Base-by-base conservation (phyloP, 331 rosid genomes). In the Dryas integrifolia region DNA sequence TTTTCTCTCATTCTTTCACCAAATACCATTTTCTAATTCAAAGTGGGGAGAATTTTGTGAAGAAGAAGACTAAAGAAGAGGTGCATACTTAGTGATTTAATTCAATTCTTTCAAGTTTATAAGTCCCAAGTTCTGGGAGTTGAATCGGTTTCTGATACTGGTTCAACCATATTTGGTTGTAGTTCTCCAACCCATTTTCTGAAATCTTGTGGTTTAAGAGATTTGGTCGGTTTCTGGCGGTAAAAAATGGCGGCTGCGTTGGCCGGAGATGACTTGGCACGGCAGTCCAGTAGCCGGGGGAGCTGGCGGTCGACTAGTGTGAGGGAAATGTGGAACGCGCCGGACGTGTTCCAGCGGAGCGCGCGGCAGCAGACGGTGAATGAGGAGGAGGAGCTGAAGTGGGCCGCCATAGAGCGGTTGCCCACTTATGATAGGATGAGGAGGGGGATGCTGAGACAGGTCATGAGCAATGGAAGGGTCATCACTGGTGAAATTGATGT, bases 351-450 rank as follows among this genome's bases (percentile, higher is more conserved):
- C 9, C 53, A 69, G 62, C 5, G 69, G 24, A 63, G 59, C 8
- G 61, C 53, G 18, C 16, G 68, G 70, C 77, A 73, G 72, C 56
- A 49, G 63, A 8, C 35, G 43, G 26, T 26, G 9, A 80, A 43
- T 12, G 85, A 77, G 43, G 85, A 82, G 73, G 82, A 72, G 65
- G 71, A 75, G 72, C 75, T 82, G n/a, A 75, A 67, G 74, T 82
- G 82, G 86, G 86, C 77, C 0, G 83, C 86, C 16, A 74, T 82
- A 4, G 77, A 82, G 80, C 47, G 86, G 75, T 76, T 82, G 13
- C 86, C 86, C 21, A 82, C 86, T 13, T 82, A 74, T 51, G 86
- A 82, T 21, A 38, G 81, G 38, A 18, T 82, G 69, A 67, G 81
- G 59, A 79, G 18, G 11, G 83, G 81, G 39, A 72, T 82, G 65